Evolutionary conservation across 495 filamentous ascomycete genomes (phyloP).

Genomic region (Stereocaulon alpinum): DNA sequence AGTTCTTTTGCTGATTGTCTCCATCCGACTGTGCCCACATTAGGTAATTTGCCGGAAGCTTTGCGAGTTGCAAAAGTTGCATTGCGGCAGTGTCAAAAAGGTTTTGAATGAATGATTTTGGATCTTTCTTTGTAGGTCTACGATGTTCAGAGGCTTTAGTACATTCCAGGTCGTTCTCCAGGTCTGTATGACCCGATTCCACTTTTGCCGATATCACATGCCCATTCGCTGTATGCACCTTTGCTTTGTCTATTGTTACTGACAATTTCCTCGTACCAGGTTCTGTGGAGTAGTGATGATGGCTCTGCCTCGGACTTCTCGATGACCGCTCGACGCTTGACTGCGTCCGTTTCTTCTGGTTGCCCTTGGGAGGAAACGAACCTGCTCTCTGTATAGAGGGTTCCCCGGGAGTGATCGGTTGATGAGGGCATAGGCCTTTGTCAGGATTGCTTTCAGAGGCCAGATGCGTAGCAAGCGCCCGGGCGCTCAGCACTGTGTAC

Average conservation of each 20-base stretch:
- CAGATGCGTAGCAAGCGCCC: slow-evolving; percentile 67
- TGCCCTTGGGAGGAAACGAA: not conserved
- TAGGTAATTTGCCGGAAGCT: not conserved
- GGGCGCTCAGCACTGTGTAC: slow-evolving; percentile 59
- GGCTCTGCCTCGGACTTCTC: not conserved
- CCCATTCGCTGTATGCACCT: not conserved
- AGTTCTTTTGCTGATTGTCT: not conserved
- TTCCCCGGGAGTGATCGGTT: not conserved
- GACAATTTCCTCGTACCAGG: not conserved
- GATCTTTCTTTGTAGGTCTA: slow-evolving; percentile 54
- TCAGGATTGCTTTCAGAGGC: slow-evolving; percentile 73
- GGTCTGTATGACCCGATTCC: not conserved
- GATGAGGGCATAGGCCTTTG: slow-evolving; percentile 53
- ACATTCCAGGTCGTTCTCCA: not conserved
- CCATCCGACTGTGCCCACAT: not conserved
- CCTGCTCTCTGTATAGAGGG: not conserved
- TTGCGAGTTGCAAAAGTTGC: slow-evolving; percentile 51
- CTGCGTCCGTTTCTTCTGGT: not conserved
- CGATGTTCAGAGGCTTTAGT: slow-evolving; percentile 1
- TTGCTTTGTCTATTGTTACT: not conserved
- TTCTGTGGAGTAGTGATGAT: not conserved
- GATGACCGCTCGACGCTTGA: not conserved
- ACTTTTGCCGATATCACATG: not conserved
- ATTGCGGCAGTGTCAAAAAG: slow-evolving; percentile 71
- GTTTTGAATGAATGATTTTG: slow-evolving; percentile 75